phyloP scores from a whole-genome alignment of 306 rosid genomes.

The Cucumis sativus region DNA sequence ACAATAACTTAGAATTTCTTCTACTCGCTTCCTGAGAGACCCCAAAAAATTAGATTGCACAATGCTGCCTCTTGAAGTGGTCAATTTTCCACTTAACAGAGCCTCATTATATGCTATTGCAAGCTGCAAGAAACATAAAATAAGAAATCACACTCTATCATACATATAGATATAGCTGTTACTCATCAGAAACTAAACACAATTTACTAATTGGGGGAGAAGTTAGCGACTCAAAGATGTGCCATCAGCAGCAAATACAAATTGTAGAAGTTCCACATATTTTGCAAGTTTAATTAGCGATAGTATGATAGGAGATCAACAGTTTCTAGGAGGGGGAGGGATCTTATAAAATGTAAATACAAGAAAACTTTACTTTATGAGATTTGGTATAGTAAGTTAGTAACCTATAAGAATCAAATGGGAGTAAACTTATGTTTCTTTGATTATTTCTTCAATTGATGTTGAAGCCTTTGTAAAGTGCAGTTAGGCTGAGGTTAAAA shows the following conservation, averaged over 20 bases:
- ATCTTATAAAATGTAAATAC: neutral
- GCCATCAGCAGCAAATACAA: neutral
- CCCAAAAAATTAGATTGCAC: conserved; percentile 61
- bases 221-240: neutral
- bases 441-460: neutral
- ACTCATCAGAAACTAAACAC: neutral
- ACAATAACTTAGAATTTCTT: conserved; percentile 43
- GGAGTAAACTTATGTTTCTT: neutral
- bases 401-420: neutral
- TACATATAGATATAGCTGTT: too few relatives aligned
- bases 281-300: neutral
- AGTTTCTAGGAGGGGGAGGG: neutral
- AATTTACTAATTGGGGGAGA: neutral
- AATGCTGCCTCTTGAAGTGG: conserved; percentile 59
- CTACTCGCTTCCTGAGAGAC: conserved; percentile 67
- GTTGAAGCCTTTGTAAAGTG: neutral
- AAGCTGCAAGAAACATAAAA: conserved; percentile 44
- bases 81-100: conserved; percentile 46
- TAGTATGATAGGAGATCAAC: neutral
- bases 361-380: neutral
- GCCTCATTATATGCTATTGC: conserved; percentile 72
- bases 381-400: neutral
- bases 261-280: neutral
- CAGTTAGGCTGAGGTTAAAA: too few relatives aligned
- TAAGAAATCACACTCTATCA: neutral